These are phyloP conservation scores for Alternaria novae-zelandiae DNA, from an alignment of 2,329 filamentous ascomycete species.

Conservation along the genomic window DNA sequence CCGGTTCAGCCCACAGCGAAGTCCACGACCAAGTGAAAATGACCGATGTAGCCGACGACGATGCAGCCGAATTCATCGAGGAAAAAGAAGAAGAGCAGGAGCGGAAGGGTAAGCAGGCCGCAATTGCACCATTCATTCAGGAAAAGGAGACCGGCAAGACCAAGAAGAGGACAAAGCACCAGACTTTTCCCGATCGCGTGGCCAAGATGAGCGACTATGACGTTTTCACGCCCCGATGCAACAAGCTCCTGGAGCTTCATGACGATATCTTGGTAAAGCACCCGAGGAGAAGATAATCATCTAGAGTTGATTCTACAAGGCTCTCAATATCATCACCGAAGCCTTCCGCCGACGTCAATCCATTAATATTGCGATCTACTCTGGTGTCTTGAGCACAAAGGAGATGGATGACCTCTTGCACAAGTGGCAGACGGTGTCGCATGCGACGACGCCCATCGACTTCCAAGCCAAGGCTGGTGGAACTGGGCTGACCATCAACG, in stretches of 20 bases:
- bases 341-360: not conserved
- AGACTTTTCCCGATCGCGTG: not conserved
- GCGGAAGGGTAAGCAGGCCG: not conserved
- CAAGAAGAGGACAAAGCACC: not conserved
- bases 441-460: not conserved
- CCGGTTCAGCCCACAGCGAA: no score
- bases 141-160: not conserved
- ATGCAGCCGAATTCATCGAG: no score
- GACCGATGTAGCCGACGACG: no score
- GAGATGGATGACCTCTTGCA: not conserved
- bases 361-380: fast-evolving
- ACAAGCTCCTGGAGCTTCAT: not conserved
- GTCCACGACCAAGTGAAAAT: no score
- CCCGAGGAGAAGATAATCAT: not conserved
- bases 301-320: not conserved
- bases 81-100: not conserved
- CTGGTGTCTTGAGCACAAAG: not conserved
- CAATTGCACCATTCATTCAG: no score
- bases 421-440: not conserved
- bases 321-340: not conserved
- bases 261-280: not conserved
- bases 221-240: not conserved
- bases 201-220: not conserved
- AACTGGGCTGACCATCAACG: not conserved
- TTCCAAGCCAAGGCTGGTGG: not conserved